These are phyloP conservation scores for Pseudohyphozyma bogoriensis DNA, from an alignment of 768 basidiomycete species.

Conservation along the genomic window DNA sequence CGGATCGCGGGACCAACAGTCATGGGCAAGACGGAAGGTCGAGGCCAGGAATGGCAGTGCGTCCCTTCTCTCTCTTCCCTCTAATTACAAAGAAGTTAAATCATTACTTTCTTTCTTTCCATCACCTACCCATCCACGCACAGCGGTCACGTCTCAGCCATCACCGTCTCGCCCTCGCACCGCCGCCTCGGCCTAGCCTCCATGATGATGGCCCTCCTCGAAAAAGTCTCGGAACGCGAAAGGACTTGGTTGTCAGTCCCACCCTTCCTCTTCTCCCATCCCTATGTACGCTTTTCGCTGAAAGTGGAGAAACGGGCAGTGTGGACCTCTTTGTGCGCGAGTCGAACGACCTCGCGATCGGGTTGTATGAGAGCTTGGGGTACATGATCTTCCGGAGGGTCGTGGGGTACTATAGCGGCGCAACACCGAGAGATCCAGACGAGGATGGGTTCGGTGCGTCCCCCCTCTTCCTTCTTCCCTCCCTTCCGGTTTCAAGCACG, in stretches of 20 bases:
- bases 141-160: slow-evolving; percentile 80
- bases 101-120: neutral
- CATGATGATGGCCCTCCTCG: slow-evolving; percentile 76
- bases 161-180: slow-evolving; percentile 89
- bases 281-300: neutral
- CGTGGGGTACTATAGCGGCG: slow-evolving; percentile 81
- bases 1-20: slow-evolving; percentile 45
- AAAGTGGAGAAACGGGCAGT: slow-evolving; percentile 51
- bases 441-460: slow-evolving; percentile 82
- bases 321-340: slow-evolving; percentile 86
- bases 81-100: neutral
- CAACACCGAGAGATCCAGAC: slow-evolving; percentile 67
- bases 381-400: slow-evolving; percentile 89
- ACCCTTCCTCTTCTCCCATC: neutral
- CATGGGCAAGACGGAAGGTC: slow-evolving; percentile 84
- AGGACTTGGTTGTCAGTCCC: slow-evolving; percentile 45
- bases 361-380: slow-evolving; percentile 83
- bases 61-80: slow-evolving; percentile 32
- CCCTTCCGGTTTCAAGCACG: neutral
- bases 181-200: slow-evolving; percentile 77
- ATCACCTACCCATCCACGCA: slow-evolving; percentile 16
- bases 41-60: slow-evolving; percentile 59
- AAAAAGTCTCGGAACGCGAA: slow-evolving; percentile 67
- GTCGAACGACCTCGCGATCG: slow-evolving; percentile 49
- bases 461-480: neutral